Base-by-base conservation (phyloP, 1,284 basidiomycete genomes). In the Rhodotorula glutinis region DNA sequence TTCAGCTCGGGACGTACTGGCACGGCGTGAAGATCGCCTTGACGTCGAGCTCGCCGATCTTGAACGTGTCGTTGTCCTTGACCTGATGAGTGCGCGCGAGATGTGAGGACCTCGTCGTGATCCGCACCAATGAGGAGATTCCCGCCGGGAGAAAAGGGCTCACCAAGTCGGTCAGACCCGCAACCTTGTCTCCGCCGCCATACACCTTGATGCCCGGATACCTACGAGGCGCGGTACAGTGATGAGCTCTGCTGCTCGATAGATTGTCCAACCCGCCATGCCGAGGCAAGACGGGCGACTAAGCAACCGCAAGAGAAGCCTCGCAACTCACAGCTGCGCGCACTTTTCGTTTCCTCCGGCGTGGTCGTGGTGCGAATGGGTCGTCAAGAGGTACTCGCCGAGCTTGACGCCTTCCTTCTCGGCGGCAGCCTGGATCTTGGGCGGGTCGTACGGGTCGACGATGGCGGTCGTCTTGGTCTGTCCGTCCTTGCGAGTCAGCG, bases 361-460 rank as follows among this genome's bases (percentile, higher is more conserved):
- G 40, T 63, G 69, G 46, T 64, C 65, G 71, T 54, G 54, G 57
- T 71, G 70, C 14, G 64, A 63, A 33, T 71, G 70, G 1, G 92
- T 95, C 17, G 90, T 93, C 71, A 95, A 83, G 49, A 85, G 83
- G 33, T 54, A 70, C 25, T 64, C 44, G 23, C 81, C 66, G n/a
- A 82, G 77, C 62, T 86, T 79, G 33, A 92, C 88, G 23, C 85
- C 85, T 58, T 87, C 82, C 41, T 83, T 81, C 57, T 87, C 80
- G 0, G 90, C 92, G 1, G 85, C 86, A 0, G 82, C 83, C 49
- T 83, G 78, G 23, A 97, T 87, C 76, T 89, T 90, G 56, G 82
- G 75, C 0, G 94, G 86, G 75, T 95, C 90, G 77, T 85, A 96
- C 0, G 91, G 87, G 78, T 93, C 91, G 65, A 91, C 83, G 25